phyloP scores from a whole-genome alignment of 1,284 basidiomycete species.

The Tilletia setariae region DNA sequence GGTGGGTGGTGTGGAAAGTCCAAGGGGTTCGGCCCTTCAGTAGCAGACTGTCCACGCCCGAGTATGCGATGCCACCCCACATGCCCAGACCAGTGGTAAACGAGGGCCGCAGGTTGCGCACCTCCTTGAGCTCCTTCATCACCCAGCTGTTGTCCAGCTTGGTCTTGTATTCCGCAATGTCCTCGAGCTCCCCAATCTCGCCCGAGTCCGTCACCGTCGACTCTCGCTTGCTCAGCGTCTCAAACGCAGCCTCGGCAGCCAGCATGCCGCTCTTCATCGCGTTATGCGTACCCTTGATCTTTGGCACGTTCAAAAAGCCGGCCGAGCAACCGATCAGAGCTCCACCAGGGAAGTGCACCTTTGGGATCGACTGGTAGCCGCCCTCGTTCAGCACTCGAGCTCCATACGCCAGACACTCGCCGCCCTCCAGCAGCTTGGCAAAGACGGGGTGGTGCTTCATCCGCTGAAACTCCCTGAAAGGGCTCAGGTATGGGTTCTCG shows the following conservation, averaged over 20 bases:
- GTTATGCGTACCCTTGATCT: constrained; percentile 99
- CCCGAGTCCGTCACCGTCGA: constrained; percentile 25
- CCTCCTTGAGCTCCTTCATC: constrained; percentile 80
- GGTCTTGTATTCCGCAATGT: constrained; percentile 75
- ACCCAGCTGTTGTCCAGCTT: constrained; percentile 80
- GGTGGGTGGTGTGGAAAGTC: constrained; percentile 73
- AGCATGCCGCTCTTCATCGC: constrained; percentile 99
- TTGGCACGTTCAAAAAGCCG: constrained; percentile 90
- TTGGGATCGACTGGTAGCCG: constrained; percentile 87
- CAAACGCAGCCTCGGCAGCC: constrained; percentile 82
- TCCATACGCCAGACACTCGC: constrained; percentile 81
- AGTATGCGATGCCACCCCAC: constrained; percentile 84
- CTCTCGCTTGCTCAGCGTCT: constrained; percentile 60
- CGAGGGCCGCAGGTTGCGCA: constrained; percentile 85
- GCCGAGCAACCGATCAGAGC: constrained; percentile 93
- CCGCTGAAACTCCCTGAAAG: constrained; percentile 88
- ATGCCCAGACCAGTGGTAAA: constrained; percentile 83
- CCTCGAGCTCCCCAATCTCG: constrained; percentile 55
- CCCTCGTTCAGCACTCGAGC: constrained; percentile 90
- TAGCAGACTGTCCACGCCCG: constrained; percentile 81
- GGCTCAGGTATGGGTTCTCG: constrained; percentile 85
- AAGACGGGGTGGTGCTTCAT: constrained; percentile 98
- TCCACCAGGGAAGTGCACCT: constrained; percentile 89
- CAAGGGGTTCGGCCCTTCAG: constrained; percentile 84
- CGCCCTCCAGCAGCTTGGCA: constrained; percentile 71